A percentile compares a stretch with the other conserved stretches of the same genome.
Conservation (phyloP, 1,139 yeast species). For the Magnusiomyces starmeri region DNA sequence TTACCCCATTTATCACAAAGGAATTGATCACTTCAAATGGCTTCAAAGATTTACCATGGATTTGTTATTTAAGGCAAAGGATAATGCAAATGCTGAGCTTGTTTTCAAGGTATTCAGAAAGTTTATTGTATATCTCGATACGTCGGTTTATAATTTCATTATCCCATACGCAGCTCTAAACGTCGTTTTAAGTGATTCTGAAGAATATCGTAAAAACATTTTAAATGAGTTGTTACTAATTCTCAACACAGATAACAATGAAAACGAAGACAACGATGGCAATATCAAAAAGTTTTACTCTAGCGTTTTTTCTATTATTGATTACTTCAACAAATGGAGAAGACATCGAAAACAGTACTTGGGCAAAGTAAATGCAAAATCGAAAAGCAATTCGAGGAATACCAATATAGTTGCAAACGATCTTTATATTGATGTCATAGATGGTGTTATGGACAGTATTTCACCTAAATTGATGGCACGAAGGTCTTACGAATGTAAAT, state of each 20-base stretch:
- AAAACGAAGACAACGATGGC: constrained; percentile 44
- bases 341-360: constrained; percentile 31
- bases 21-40: constrained; percentile 51
- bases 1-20: constrained; percentile 45
- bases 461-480: constrained; percentile 68
- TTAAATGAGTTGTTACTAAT: constrained; percentile 52
- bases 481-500: constrained; percentile 74
- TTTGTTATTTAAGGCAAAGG: constrained; percentile 43
- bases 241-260: constrained; percentile 38
- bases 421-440: constrained; percentile 24
- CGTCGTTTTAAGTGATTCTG: constrained; percentile 50
- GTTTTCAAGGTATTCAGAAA: constrained; percentile 62
- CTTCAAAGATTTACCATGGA: constrained; percentile 60
- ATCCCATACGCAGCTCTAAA: constrained; percentile 73
- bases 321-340: constrained; percentile 77
- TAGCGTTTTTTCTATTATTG: constrained; percentile 68
- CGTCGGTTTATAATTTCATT: constrained; percentile 60
- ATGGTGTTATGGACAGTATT: constrained; percentile 45
- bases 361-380: constrained; percentile 8
- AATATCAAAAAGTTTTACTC: constrained; percentile 48
- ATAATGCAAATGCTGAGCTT: constrained; percentile 37
- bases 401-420: constrained; percentile 1
- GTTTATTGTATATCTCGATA: constrained; percentile 54
- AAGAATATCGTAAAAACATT: constrained; percentile 41
- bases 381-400: constrained; percentile 6